Base-by-base conservation (phyloP, 352 stramenopile genomes). In the Pythium chondricola region DNA sequence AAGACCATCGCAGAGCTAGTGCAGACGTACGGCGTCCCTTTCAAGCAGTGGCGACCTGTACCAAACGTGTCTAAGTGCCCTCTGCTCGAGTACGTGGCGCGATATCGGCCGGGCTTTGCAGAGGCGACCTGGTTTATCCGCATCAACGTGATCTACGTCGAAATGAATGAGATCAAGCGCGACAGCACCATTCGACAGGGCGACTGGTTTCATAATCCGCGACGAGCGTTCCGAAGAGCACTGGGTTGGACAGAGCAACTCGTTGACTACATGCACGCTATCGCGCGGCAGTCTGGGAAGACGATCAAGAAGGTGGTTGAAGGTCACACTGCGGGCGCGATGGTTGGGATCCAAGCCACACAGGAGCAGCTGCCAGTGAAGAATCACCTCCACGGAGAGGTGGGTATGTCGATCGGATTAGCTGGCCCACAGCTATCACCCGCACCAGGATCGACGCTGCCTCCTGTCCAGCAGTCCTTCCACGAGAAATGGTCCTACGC, bases 71-170 rank as follows among this genome's bases (percentile, higher is more conserved):
- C 78, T 21, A 91, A 88, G 56, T 94, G 83, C 32, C 80, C 78
- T 11, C 46, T 94, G 16, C 62, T 94, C 2, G 83, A 94, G 17
- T 82, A 73, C 51, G 74, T 94, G 16, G 73, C 88, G 24, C 67
- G 61, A 6, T 94, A 90, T 65, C 71, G 74, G 2, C 73, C 77
- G 1, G 78, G 74, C 3, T 85, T 74, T 33, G 66, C 67, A 8
- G 73, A 90, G 26, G 81, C 83, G 13, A 91, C 83, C 24, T 94
- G 83, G 83, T 91, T 88, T 52, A 72, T 90, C 25, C 74, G 74
- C 3, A 56, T 90, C 25, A 94, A 94, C 56, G 83, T 94, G 16
- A 71, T 94, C 30, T 94, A 92, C 57, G 85, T 83, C 21, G 83
- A 94, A 51, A 81, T 91, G 69, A 73, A 89, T 37, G 81, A 89